These are phyloP conservation scores for Phylloporus arenicola DNA, from an alignment of 768 basidiomycete species.

Conservation along the genomic window DNA sequence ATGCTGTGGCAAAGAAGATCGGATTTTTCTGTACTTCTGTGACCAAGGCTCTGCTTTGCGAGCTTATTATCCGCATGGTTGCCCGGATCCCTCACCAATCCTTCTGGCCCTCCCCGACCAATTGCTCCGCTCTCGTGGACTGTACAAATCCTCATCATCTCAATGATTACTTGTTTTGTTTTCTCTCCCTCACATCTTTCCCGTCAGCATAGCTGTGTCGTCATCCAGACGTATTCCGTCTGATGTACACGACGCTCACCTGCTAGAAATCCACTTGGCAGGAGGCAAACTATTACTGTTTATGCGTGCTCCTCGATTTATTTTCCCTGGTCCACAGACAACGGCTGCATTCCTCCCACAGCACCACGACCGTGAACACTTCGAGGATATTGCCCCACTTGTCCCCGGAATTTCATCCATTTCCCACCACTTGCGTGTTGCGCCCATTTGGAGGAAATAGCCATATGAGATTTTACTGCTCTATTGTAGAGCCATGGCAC, in stretches of 20 bases:
- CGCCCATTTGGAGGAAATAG: conserved; percentile 4
- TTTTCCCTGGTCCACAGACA: not conserved
- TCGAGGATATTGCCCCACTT: conserved; percentile 2
- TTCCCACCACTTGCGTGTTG: conserved; percentile 18
- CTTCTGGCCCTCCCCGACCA: not conserved
- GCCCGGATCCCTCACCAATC: not conserved
- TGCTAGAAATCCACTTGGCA: conserved; percentile 1
- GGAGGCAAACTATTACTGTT: not conserved
- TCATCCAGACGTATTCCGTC: conserved; percentile 3
- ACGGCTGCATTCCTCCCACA: conserved; percentile 10
- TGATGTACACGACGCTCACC: conserved; percentile 1
- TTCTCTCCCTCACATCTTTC: not conserved
- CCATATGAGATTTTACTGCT: conserved; percentile 20
- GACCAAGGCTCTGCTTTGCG: conserved; percentile 17
- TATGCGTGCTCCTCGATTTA: not conserved
- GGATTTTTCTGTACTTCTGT: conserved; percentile 24
- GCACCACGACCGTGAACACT: conserved; percentile 3
- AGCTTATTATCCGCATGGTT: conserved; percentile 14
- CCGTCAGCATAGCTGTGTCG: not conserved
- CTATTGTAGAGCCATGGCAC: conserved; percentile 4
- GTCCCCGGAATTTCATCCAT: conserved; percentile 1
- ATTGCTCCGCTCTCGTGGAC: not conserved
- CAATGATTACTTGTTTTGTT: conserved; percentile 1
- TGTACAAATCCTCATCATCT: not conserved
- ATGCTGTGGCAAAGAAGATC: conserved; percentile 17